Evolutionary conservation across 495 filamentous ascomycete species (phyloP).

Genomic region (Talaromyces ruber): DNA sequence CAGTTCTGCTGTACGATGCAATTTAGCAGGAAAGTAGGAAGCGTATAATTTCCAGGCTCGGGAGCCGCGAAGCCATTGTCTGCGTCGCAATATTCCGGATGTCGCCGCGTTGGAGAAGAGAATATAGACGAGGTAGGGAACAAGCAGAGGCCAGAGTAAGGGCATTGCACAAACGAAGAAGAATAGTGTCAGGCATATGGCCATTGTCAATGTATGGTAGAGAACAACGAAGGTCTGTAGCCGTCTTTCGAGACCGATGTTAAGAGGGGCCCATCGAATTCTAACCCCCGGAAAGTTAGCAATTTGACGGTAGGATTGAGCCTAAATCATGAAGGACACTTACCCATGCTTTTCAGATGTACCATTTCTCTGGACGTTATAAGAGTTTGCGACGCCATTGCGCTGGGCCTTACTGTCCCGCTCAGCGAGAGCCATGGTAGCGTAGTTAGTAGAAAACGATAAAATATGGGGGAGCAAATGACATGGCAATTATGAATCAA

Average conservation of each 20-base stretch:
- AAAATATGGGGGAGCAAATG: not conserved
- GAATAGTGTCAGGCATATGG: conserved; percentile 66
- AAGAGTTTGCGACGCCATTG: not conserved
- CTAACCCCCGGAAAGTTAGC: conserved; percentile 19
- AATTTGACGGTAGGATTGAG: not conserved
- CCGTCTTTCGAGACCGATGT: conserved; percentile 75
- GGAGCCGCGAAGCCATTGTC: conserved; percentile 61
- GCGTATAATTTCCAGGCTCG: conserved; percentile 82
- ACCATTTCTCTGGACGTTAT: not conserved
- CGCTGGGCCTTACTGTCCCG: not conserved
- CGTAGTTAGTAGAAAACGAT: not conserved
- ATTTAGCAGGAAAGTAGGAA: conserved; percentile 79
- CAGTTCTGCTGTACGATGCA: conserved; percentile 73
- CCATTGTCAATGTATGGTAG: conserved; percentile 75
- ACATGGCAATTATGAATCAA: not conserved
- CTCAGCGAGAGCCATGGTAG: not conserved
- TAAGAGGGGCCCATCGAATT: conserved; percentile 80
- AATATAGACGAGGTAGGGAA: conserved; percentile 83
- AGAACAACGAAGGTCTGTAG: conserved; percentile 84
- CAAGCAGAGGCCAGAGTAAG: conserved; percentile 78
- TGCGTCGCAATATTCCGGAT: conserved; percentile 68
- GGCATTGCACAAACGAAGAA: conserved; percentile 89
- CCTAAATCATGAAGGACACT: not conserved
- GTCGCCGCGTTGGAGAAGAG: conserved; percentile 68
- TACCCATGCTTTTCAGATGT: not conserved